Conservation (phyloP, 2,329 filamentous ascomycete genomes). For the Colletotrichum orchidophilum region DNA sequence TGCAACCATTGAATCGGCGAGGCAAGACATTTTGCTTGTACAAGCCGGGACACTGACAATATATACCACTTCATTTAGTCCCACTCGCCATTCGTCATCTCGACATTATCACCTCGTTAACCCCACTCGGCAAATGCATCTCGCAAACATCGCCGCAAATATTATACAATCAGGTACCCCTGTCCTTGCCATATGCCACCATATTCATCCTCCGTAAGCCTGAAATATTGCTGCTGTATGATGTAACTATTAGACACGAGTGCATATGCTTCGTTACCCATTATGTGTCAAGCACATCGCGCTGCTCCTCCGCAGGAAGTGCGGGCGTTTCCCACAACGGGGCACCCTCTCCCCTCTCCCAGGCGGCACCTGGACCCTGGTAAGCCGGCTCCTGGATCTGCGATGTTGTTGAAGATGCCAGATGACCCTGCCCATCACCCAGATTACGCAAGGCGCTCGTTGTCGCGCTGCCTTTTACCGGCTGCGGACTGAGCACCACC, state of each 20-base stretch:
- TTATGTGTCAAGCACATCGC: constrained; percentile 51
- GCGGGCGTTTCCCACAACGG: constrained; percentile 47
- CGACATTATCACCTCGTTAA: background rate
- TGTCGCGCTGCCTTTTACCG: constrained; percentile 50
- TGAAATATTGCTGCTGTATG: constrained; percentile 16
- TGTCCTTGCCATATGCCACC: background rate
- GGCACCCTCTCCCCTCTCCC: constrained; percentile 60
- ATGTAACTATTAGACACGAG: constrained; percentile 22
- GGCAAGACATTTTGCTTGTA: background rate
- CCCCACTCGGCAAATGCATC: background rate
- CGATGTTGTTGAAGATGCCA: constrained; percentile 13
- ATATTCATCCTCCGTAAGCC: background rate
- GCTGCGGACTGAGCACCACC: constrained; percentile 51
- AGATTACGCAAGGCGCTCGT: constrained; percentile 47
- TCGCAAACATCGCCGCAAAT: background rate
- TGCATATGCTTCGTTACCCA: constrained; percentile 4
- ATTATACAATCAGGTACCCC: constrained; percentile 3
- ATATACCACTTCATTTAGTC: background rate
- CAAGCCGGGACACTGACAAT: background rate
- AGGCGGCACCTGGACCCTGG: constrained; percentile 58
- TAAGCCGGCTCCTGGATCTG: constrained; percentile 57
- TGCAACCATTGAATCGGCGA: background rate
- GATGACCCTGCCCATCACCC: constrained; percentile 35
- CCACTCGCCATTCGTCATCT: background rate
- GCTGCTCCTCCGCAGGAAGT: constrained; percentile 51